Conservation (phyloP, 345 rosid genomes). For the Rhodamnia argentea region DNA sequence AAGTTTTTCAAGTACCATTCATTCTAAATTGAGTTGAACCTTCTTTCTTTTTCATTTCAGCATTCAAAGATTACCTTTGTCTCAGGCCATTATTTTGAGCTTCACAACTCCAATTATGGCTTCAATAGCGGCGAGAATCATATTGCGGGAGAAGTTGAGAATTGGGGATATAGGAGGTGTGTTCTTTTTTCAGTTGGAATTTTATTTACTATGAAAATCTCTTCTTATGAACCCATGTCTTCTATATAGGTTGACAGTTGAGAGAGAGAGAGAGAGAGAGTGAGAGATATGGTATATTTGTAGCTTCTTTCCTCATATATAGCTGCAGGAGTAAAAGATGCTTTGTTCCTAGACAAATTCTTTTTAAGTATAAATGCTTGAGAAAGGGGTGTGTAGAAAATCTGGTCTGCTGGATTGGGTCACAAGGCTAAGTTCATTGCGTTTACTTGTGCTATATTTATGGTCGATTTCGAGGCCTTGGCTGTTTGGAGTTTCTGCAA, state of each 20-base stretch:
- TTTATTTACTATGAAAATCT: background rate
- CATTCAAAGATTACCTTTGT: slow-evolving; percentile 70
- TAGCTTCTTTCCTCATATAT: too few relatives aligned
- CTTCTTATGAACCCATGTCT: background rate
- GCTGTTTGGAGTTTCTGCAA: background rate
- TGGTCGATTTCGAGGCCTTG: background rate
- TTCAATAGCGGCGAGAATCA: slow-evolving; percentile 61
- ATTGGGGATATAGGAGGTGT: slow-evolving; percentile 71
- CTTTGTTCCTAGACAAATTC: too few relatives aligned
- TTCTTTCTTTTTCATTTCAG: slow-evolving; percentile 27
- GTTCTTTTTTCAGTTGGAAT: background rate
- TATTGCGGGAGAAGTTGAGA: slow-evolving; percentile 67
- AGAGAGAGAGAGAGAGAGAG: too few relatives aligned
- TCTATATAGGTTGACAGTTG: background rate
- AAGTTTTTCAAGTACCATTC: background rate
- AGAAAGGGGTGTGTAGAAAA: background rate
- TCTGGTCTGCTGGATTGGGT: background rate
- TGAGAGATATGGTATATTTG: background rate
- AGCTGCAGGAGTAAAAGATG: too few relatives aligned
- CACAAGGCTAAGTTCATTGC: background rate
- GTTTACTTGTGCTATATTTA: background rate
- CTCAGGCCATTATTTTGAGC: slow-evolving; percentile 67
- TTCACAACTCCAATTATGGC: slow-evolving; percentile 76
- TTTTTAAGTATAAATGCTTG: too few relatives aligned
- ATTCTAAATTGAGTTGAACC: background rate